These are phyloP conservation scores for Aaosphaeria pasadenensis DNA, from an alignment of 2,329 filamentous ascomycete species.

Conservation along the genomic window DNA sequence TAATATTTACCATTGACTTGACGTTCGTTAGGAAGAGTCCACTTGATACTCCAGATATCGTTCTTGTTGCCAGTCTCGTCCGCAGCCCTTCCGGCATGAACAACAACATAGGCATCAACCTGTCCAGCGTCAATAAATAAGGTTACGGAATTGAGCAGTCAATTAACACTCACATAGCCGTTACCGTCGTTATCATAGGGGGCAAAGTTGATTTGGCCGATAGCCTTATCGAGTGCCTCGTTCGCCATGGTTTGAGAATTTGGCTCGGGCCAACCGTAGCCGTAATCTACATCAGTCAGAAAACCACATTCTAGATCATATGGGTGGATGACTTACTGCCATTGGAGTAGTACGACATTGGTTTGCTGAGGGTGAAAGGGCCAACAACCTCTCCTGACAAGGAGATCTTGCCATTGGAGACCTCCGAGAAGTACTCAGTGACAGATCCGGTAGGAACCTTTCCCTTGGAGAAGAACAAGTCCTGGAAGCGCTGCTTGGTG, in stretches of 20 bases:
- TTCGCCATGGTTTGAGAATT: conserved; percentile 18
- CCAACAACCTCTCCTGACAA: conserved; percentile 20
- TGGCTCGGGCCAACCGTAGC: conserved; percentile 9
- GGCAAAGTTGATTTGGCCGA: conserved; percentile 9
- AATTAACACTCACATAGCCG: conserved; percentile 9
- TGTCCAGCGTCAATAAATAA: conserved; percentile 1
- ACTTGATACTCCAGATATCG: conserved; percentile 25
- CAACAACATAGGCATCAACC: conserved; percentile 23
- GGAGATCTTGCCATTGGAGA: conserved; percentile 14
- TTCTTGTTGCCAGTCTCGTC: conserved; percentile 9
- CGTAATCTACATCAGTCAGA: conserved; percentile 3
- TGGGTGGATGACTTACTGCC: conserved; percentile 3
- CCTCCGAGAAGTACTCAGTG: conserved; percentile 19
- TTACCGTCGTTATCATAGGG: conserved; percentile 21
- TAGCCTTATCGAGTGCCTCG: conserved; percentile 12
- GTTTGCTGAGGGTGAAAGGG: conserved; percentile 14
- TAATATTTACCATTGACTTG: conserved; percentile 7
- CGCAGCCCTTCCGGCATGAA: conserved; percentile 19
- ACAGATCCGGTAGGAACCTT: conserved; percentile 20
- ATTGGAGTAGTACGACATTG: conserved; percentile 19
- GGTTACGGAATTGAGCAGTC: neutral
- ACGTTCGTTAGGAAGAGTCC: conserved; percentile 13
- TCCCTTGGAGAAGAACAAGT: conserved; percentile 21
- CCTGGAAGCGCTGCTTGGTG: conserved; percentile 12
- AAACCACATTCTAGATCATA: neutral